phyloP scores from a whole-genome alignment of 208 protist genomes.

The Leishmania tropica region DNA sequence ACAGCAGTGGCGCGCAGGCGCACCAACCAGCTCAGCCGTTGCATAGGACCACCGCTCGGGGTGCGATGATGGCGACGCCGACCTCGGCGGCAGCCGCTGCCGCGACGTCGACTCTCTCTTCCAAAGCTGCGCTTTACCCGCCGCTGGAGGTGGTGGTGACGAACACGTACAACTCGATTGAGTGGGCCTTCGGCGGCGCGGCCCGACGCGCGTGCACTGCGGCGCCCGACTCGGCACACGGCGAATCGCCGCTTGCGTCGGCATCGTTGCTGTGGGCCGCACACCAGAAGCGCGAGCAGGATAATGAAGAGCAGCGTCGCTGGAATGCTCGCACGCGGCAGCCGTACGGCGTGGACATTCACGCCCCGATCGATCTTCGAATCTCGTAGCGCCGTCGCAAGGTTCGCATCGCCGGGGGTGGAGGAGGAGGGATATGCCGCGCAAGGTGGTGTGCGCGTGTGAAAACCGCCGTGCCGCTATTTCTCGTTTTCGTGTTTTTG shows the following conservation, averaged over 20 bases:
- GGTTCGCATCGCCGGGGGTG: background rate
- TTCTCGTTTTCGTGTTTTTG: background rate
- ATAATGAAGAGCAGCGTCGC: constrained; percentile 18
- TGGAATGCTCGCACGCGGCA: constrained; percentile 21
- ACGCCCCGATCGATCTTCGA: constrained; percentile 11
- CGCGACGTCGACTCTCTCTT: background rate
- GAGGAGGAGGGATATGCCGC: background rate
- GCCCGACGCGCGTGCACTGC: constrained; percentile 14
- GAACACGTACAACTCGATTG: constrained; percentile 26
- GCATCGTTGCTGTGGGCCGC: constrained; percentile 15
- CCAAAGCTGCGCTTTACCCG: background rate
- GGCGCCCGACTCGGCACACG: background rate
- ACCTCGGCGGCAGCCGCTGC: background rate
- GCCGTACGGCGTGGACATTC: constrained; percentile 16
- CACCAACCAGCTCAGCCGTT: background rate
- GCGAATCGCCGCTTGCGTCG: background rate
- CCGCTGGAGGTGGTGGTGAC: constrained; percentile 30
- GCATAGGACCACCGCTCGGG: background rate
- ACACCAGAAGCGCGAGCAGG: constrained; percentile 12
- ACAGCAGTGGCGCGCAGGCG: background rate
- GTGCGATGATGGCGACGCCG: background rate
- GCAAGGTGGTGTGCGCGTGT: background rate
- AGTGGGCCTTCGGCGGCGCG: constrained; percentile 30
- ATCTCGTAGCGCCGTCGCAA: background rate
- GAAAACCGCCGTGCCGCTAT: background rate